Percentiles rank a stretch among this genome's conserved stretches.
Conservation (phyloP, 2,329 filamentous ascomycete species). For the Penicillium sp. region DNA sequence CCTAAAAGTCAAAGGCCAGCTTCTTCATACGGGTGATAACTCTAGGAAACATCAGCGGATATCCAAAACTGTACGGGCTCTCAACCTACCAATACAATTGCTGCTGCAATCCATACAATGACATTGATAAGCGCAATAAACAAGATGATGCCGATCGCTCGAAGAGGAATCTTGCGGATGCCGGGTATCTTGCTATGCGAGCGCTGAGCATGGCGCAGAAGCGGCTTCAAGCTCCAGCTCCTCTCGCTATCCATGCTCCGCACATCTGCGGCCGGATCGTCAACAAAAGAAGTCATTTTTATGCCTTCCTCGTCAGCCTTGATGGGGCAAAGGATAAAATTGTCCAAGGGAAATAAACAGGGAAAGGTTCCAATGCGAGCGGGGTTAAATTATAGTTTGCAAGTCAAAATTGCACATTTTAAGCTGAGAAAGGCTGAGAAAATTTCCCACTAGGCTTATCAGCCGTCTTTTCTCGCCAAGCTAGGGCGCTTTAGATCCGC, state of each 20-base stretch:
- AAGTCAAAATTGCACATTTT: not conserved
- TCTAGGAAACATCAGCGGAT: slow-evolving; percentile 23
- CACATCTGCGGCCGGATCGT: slow-evolving; percentile 4
- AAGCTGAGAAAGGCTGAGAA: not conserved
- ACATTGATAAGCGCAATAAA: slow-evolving; percentile 52
- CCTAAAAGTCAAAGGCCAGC: not conserved
- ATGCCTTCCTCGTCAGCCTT: not conserved
- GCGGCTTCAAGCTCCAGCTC: slow-evolving; percentile 28
- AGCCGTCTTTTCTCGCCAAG: slow-evolving; percentile 10
- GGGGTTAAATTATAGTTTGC: not conserved
- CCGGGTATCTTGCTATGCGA: slow-evolving; percentile 53
- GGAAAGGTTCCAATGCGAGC: not conserved
- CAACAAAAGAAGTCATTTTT: not conserved
- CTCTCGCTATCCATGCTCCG: slow-evolving; percentile 12
- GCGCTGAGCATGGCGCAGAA: slow-evolving; percentile 38
- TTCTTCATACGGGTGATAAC: slow-evolving; percentile 37
- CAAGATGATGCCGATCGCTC: slow-evolving; percentile 54
- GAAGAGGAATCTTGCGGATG: slow-evolving; percentile 52
- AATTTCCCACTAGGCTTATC: slow-evolving; percentile 13
- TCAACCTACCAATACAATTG: slow-evolving; percentile 50
- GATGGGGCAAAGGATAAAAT: not conserved
- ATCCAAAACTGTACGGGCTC: not conserved
- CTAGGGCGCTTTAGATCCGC: slow-evolving; percentile 4
- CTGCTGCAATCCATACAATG: slow-evolving; percentile 55
- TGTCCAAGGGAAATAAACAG: not conserved